These are phyloP conservation scores for Vitis hybrid DNA, from an alignment of 177 flowering plant genomes.

Conservation along the genomic window DNA sequence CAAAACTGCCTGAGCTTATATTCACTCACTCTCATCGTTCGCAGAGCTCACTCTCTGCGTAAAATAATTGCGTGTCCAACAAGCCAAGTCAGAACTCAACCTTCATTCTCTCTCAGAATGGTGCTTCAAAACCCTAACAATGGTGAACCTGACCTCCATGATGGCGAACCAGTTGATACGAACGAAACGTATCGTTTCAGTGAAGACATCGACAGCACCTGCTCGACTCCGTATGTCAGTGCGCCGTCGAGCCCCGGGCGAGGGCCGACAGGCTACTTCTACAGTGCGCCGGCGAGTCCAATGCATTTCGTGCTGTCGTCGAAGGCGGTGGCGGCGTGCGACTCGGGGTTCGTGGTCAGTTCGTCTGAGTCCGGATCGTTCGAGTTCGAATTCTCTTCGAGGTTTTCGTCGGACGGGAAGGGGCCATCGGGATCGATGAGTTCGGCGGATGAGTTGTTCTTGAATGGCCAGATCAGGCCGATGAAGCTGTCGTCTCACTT, in stretches of 20 bases:
- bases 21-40: conserved; percentile 14
- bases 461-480: conserved; percentile 79
- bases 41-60: conserved; percentile 7
- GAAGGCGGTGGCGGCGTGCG: conserved; percentile 8
- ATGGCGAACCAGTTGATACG: background rate
- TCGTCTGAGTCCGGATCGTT: conserved; percentile 20
- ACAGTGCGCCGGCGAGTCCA: conserved; percentile 70
- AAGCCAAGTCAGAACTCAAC: background rate
- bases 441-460: conserved; percentile 77
- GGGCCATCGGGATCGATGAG: conserved; percentile 45
- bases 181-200: conserved; percentile 18
- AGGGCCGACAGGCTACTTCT: conserved; percentile 36
- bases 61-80: conserved; percentile 20
- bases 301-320: conserved; percentile 42
- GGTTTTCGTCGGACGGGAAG: conserved; percentile 26
- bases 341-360: conserved; percentile 5
- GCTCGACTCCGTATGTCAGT: conserved; percentile 62
- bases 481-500: conserved; percentile 63
- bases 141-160: conserved; percentile 1
- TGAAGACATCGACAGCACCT: conserved; percentile 37
- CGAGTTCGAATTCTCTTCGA: conserved; percentile 65
- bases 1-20: conserved; percentile 2
- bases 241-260: conserved; percentile 65
- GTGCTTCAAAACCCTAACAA: conserved; percentile 18
- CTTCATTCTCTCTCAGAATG: conserved; percentile 2